Evolutionary conservation across 805 yeast species (phyloP), one percentile per base, ranked within the genome.

Genomic region (Wickerhamomyces sydowiorum): DNA sequence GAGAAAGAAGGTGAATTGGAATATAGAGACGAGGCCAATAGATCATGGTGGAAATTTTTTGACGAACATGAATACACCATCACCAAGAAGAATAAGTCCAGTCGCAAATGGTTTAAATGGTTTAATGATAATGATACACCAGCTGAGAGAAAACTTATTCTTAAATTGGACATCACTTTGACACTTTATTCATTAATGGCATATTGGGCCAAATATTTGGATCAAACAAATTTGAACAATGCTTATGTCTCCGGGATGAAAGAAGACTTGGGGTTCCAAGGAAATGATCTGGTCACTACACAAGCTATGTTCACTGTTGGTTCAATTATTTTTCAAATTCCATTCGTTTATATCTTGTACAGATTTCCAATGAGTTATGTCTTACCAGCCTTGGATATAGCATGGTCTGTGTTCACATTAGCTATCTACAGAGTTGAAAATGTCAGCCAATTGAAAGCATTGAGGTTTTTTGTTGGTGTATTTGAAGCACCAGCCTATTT

Each of bases 401-500:
- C 67, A 36, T 85, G 93, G 95, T 73, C 86, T 0, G 61, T 81
- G 41, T 72, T 82, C 49, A 82, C 90, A 1, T 66, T 85, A 38
- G 73, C 73, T 12, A 65, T 75, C 30, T 80, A 70, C 53, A 69
- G 67, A 48, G 78, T 71, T 36, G 67, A 70, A 19, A 67, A 65
- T 10, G 73, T 75, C 14, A 57, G 66, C 1, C 78, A 76, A 42
- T 62, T 86, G 38, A 73, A 78, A 57, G 90, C 73, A 1, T 60
- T 79, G 42, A 64, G 93, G 42, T 83, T 83, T 50, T 69, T 84
- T 36, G 69, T 83, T 46, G 89, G 85, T 40, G 74, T 77, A 0
- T 78, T 78, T 57, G 93, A 86, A 56, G 78, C 84, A 3, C 78
- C 81, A n/a, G 75, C 69, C 51, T 70, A 76, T 63, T 84, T 88